These are phyloP conservation scores for Sugiyamaella boreocaroliniensis DNA, from an alignment of 805 yeast genomes.

Conservation along the genomic window DNA sequence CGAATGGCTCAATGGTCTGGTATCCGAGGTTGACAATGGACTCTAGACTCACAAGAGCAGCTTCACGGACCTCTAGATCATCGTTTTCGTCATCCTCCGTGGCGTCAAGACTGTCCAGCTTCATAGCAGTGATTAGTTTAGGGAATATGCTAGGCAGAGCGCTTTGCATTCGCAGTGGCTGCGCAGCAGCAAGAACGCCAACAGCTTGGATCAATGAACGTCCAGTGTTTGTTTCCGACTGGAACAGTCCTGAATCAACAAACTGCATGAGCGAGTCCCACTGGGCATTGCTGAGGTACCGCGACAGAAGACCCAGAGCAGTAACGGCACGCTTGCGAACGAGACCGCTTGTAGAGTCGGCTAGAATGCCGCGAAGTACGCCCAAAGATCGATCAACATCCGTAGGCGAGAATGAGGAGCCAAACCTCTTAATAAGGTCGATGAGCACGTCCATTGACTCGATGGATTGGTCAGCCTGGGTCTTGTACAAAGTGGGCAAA, in stretches of 20 bases:
- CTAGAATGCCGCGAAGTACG: slow-evolving; percentile 34
- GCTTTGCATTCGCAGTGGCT: slow-evolving; percentile 15
- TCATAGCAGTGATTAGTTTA: slow-evolving; percentile 20
- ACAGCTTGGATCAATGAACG: slow-evolving; percentile 12
- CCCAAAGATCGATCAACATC: slow-evolving; percentile 31
- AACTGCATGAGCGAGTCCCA: slow-evolving; percentile 21
- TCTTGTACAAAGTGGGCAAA: slow-evolving; percentile 20
- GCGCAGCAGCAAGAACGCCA: slow-evolving; percentile 25
- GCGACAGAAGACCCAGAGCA: slow-evolving; percentile 42
- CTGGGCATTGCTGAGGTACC: slow-evolving; percentile 24
- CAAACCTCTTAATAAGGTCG: slow-evolving; percentile 48
- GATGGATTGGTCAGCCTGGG: slow-evolving; percentile 28
- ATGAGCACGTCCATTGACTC: slow-evolving; percentile 57
- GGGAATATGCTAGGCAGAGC: slow-evolving; percentile 10
- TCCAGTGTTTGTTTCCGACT: slow-evolving; percentile 6
- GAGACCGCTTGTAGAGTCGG: slow-evolving; percentile 34
- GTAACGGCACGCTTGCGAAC: slow-evolving; percentile 45
- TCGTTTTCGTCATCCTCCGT: slow-evolving; percentile 40
- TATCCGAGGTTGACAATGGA: slow-evolving; percentile 38
- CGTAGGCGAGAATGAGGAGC: slow-evolving; percentile 34
- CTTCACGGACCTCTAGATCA: slow-evolving; percentile 44
- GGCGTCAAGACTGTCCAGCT: slow-evolving; percentile 30
- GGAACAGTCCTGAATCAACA: slow-evolving; percentile 13
- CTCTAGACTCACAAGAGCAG: slow-evolving; percentile 38
- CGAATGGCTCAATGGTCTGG: slow-evolving; percentile 26